phyloP scores from a whole-genome alignment of 1,139 yeast species.

The Pichia sp. region DNA sequence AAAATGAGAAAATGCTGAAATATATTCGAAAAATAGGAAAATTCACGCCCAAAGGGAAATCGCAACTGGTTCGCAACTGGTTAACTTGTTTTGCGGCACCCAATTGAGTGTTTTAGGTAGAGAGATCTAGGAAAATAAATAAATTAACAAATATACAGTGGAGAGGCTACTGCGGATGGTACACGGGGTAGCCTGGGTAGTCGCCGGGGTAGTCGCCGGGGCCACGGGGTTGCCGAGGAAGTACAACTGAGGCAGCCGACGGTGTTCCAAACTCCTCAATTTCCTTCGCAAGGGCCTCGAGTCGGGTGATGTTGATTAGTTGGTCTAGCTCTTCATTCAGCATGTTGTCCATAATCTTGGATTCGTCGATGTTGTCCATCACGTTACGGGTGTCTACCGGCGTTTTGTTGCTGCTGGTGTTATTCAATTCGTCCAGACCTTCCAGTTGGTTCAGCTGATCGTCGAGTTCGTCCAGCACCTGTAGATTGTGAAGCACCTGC shows the following conservation, averaged over 20 bases:
- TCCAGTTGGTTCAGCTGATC: background rate
- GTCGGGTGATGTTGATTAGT: conserved; percentile 8
- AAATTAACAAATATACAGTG: background rate
- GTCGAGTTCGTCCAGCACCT: background rate
- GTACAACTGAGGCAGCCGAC: background rate
- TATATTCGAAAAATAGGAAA: background rate
- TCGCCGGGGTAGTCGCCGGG: background rate
- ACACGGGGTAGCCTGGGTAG: background rate
- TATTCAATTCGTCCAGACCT: background rate
- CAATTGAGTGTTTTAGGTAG: background rate
- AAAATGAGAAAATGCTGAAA: background rate
- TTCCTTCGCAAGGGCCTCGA: conserved; percentile 6
- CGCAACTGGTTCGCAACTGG: background rate
- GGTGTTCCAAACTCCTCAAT: conserved; percentile 1
- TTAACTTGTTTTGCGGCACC: background rate
- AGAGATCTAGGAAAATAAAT: background rate
- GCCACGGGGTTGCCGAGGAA: background rate
- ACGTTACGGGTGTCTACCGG: background rate
- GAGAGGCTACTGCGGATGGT: background rate
- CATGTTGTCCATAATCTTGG: background rate
- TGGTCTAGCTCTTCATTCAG: conserved; percentile 9
- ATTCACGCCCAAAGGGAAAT: background rate
- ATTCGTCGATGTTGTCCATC: background rate
- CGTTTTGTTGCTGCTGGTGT: background rate
- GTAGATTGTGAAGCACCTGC: background rate